These are phyloP conservation scores for Pontederia paniculata DNA, from an alignment of 176 grass and related monocot genomes.

Conservation along the genomic window DNA sequence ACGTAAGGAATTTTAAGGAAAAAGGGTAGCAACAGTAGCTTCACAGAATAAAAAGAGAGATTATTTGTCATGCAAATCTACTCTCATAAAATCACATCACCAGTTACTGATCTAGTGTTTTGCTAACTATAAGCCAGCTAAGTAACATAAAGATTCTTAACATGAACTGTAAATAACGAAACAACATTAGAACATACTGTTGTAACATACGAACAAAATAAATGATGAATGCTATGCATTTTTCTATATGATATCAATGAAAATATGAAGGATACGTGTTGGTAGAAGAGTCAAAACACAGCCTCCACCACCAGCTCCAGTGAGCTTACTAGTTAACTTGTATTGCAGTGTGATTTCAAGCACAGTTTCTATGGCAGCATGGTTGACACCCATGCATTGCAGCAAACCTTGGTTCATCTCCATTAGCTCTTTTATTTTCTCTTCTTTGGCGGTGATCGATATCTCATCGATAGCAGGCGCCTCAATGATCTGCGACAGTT, in stretches of 20 bases:
- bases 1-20: too few relatives aligned
- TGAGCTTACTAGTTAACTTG: conserved; percentile 78
- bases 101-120: too few relatives aligned
- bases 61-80: too few relatives aligned
- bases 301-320: conserved; percentile 85
- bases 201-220: too few relatives aligned
- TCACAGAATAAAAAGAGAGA: too few relatives aligned
- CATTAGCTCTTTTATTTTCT: conserved; percentile 79
- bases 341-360: conserved; percentile 51
- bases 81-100: too few relatives aligned
- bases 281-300: conserved; percentile 87
- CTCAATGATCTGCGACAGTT: conserved; percentile 55
- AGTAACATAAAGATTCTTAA: too few relatives aligned
- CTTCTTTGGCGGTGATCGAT: conserved; percentile 55
- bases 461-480: conserved; percentile 39
- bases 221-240: neutral
- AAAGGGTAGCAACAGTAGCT: too few relatives aligned
- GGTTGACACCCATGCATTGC: conserved; percentile 80
- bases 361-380: conserved; percentile 70
- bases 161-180: too few relatives aligned
- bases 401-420: conserved; percentile 97
- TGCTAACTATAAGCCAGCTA: too few relatives aligned
- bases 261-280: conserved; percentile 56
- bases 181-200: too few relatives aligned
- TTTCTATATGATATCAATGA: conserved; percentile 5